phyloP scores from a whole-genome alignment of 2,329 filamentous ascomycete genomes.

The Trichoderma simmonsii region DNA sequence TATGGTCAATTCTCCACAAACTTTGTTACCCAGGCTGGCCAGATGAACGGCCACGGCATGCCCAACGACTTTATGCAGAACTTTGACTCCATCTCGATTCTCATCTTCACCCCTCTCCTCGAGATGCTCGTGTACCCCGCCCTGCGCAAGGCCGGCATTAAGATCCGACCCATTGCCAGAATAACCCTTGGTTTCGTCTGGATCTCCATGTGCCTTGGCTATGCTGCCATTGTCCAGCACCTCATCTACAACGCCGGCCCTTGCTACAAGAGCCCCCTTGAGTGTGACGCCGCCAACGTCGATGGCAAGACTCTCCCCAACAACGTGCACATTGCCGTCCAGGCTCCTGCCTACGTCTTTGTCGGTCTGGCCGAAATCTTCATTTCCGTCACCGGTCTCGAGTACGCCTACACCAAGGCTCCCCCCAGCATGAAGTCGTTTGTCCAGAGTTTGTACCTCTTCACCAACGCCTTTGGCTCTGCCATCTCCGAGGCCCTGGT shows the following conservation, averaged over 20 bases:
- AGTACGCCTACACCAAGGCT: conserved; percentile 73
- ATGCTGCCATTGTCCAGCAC: conserved; percentile 57
- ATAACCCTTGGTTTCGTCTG: conserved; percentile 63
- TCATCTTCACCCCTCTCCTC: conserved; percentile 64
- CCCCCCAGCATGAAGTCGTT: conserved; percentile 66
- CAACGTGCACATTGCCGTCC: conserved; percentile 53
- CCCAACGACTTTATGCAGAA: conserved; percentile 70
- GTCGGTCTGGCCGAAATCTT: conserved; percentile 60
- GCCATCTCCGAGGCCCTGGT: conserved; percentile 60
- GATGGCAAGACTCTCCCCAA: conserved; percentile 36
- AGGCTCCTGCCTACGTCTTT: conserved; percentile 53
- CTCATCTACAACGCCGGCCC: conserved; percentile 55
- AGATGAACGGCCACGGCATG: conserved; percentile 60
- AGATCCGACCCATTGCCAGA: conserved; percentile 62
- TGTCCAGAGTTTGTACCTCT: conserved; percentile 56
- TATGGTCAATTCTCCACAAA: conserved; percentile 68
- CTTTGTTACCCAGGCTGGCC: conserved; percentile 59
- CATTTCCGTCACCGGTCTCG: conserved; percentile 64
- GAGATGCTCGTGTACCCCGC: conserved; percentile 61
- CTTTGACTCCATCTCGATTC: conserved; percentile 63
- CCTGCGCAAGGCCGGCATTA: conserved; percentile 54
- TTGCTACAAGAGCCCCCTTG: conserved; percentile 46
- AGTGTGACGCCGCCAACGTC: conserved; percentile 35
- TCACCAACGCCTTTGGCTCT: conserved; percentile 57
- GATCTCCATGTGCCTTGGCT: conserved; percentile 52